Base-by-base conservation (phyloP, 1,284 basidiomycete species). In the Earliella scabrosa region DNA sequence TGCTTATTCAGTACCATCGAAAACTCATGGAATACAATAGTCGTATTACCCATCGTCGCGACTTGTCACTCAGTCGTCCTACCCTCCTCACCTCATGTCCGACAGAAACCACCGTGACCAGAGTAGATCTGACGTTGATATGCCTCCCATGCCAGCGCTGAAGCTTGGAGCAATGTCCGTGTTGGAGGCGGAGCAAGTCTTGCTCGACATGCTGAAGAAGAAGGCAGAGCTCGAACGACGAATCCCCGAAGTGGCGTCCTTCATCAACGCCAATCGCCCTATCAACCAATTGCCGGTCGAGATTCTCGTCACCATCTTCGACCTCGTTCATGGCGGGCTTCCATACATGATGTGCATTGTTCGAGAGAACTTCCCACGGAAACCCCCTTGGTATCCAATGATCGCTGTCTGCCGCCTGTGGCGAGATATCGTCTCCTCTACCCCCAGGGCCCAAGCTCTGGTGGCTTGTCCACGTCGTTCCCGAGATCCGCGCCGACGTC, bases 261-360 rank as follows among this genome's bases (percentile, higher is more conserved):
- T 49, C 18, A 10, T 39, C 35, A 40, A 39, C 35, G 13, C 47
- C 3, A 10, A 8, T 3, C 35, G 23, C 2, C 50, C 50, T 8
- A 35, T 51, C 32, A 51, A 51, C n/a, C 21, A 21, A 3, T 40
- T 51, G 5, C 50, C 50, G 5, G 23, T 21, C n/a, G 50, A 51
- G n/a, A 31, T 51, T 5, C 34, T 51, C 24, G 26, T 51, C 34
- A 18, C 16, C 4, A 38, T 45, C 43, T 45, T 51, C 23, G n/a
- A 10, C n/a, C 14, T 36, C 32, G 24, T 36, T n/a, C 21, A 36
- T 11, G 32, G 10, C 23, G 13, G 10, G 26, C 9, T 4, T 2
- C 20, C 13, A 2, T 6, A 2, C n/a, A n/a, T 3, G 16, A 27
- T 14, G 26, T 9, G 5, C 36, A 6, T 38, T 38, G 36, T 9